Conservation (phyloP, 129 eudicot genomes). For the Daucus carota region DH1_v3.0 NC_030382.2:47788501-47789000, state of each 20-base stretch:
- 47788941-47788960: too few relatives aligned
- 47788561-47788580: not conserved
- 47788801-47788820: not conserved
- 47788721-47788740: not conserved
- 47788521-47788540: not conserved
- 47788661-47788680: conserved; percentile 6
- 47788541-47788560: conserved; percentile 9
- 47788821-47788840: not conserved
- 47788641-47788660: not conserved
- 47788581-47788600: not conserved
- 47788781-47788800: not conserved
- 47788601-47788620: not conserved
- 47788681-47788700: conserved; percentile 6
- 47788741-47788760: not conserved
- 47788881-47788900: not conserved
- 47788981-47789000: too few relatives aligned
- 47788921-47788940: too few relatives aligned
- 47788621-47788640: not conserved
- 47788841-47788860: not conserved
- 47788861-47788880: not conserved
- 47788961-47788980: too few relatives aligned
- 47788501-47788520: not conserved
- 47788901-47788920: not conserved
- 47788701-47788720: conserved; percentile 3
- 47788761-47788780: not conserved